Evolutionary conservation across 257 asterid species (phyloP).

Genomic region (Asclepias syriaca): DNA sequence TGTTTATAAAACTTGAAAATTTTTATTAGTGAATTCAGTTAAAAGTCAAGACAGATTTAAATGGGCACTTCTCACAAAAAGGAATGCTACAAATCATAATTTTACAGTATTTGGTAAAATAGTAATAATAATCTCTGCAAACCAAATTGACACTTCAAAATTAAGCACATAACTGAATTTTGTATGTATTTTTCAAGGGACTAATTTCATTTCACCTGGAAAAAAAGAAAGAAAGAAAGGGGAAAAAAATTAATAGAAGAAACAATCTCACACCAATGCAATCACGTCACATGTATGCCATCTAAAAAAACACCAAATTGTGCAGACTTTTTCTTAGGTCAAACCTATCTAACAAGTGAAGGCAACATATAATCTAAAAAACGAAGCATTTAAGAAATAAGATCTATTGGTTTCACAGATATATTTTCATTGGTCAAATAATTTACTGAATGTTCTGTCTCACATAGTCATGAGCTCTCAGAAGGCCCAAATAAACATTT

Average conservation of each 20-base stretch:
- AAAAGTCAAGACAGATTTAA: too few relatives aligned
- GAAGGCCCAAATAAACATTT: background rate
- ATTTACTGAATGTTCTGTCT: background rate
- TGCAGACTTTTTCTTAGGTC: background rate
- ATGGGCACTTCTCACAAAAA: too few relatives aligned
- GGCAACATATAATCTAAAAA: background rate
- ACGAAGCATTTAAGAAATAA: background rate
- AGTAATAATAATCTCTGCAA: too few relatives aligned
- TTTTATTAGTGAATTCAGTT: too few relatives aligned
- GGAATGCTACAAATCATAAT: too few relatives aligned
- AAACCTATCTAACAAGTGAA: background rate
- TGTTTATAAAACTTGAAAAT: too few relatives aligned
- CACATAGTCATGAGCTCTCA: background rate
- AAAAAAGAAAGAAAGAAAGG: background rate
- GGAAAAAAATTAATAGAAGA: too few relatives aligned
- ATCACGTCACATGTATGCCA: background rate
- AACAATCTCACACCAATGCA: background rate
- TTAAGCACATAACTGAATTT: too few relatives aligned
- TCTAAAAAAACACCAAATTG: background rate
- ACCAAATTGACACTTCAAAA: too few relatives aligned
- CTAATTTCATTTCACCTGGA: too few relatives aligned
- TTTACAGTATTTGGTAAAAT: too few relatives aligned
- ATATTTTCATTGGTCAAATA: background rate
- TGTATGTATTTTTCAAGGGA: too few relatives aligned
- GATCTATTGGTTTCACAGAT: background rate